Percentiles rank a stretch among this genome's conserved stretches.
Conservation (phyloP, 2,329 filamentous ascomycete species). For the Blastomyces emzantsi region DNA sequence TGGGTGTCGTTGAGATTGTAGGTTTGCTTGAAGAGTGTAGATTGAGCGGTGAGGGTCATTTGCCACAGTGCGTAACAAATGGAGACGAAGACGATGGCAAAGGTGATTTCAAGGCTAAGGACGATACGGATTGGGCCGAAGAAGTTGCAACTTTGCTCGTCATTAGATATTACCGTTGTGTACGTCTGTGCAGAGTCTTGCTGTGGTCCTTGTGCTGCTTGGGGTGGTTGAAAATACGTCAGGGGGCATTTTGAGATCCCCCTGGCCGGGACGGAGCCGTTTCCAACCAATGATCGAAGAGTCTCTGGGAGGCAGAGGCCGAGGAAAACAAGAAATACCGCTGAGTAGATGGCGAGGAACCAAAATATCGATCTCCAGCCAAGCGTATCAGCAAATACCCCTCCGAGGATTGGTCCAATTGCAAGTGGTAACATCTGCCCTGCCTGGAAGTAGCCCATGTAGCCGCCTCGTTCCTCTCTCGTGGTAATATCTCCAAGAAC, state of each 20-base stretch:
- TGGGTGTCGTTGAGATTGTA: slow-evolving; percentile 40
- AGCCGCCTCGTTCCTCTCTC: slow-evolving; percentile 34
- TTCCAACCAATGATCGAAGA: slow-evolving; percentile 28
- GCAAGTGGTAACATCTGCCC: slow-evolving; percentile 30
- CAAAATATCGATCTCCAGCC: slow-evolving; percentile 40
- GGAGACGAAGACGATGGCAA: slow-evolving; percentile 41
- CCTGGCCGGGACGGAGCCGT: slow-evolving; percentile 20
- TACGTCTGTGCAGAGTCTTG: slow-evolving; percentile 8
- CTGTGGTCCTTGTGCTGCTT: slow-evolving; percentile 4
- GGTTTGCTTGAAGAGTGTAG: slow-evolving; percentile 38
- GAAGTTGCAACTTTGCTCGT: neutral
- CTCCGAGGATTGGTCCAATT: slow-evolving; percentile 38
- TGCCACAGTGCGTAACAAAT: slow-evolving; percentile 48
- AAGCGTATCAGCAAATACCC: slow-evolving; percentile 28
- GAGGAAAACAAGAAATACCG: slow-evolving; percentile 27
- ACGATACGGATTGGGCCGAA: slow-evolving; percentile 42
- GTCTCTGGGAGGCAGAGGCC: slow-evolving; percentile 35
- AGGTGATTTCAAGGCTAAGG: slow-evolving; percentile 35
- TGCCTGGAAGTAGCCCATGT: slow-evolving; percentile 35
- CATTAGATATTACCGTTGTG: slow-evolving; percentile 11
- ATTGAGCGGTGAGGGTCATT: slow-evolving; percentile 48
- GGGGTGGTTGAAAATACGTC: slow-evolving; percentile 14
- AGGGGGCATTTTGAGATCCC: slow-evolving; percentile 18
- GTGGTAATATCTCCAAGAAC: slow-evolving; percentile 38
- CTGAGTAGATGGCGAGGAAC: slow-evolving; percentile 35